Conservation (phyloP, 2,329 filamentous ascomycete genomes). For the Pseudocercospora cruenta region DNA sequence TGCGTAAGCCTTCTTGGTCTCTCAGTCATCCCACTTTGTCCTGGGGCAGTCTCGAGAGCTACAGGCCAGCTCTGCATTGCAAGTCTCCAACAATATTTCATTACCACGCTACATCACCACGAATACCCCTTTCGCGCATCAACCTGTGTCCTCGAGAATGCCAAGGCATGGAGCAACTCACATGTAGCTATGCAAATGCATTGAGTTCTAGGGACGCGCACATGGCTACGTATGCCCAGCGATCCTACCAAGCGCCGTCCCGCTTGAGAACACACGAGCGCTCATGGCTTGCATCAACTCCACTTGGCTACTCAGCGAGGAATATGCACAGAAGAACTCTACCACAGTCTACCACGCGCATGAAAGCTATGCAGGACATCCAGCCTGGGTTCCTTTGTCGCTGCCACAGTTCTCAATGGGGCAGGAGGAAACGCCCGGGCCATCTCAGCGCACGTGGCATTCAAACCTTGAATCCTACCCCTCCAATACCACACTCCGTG, state of each 20-base stretch:
- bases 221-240: constrained; percentile 2
- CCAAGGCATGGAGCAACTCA: neutral
- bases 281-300: constrained; percentile 7
- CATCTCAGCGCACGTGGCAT: neutral
- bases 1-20: too few species aligned
- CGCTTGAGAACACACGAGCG: neutral
- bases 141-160: neutral
- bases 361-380: neutral
- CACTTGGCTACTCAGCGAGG: neutral
- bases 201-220: constrained; percentile 14
- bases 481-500: neutral
- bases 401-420: neutral
- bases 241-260: neutral
- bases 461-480: neutral
- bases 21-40: too few species aligned
- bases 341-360: neutral
- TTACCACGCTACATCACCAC: neutral
- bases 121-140: neutral
- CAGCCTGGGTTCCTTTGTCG: neutral
- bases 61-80: neutral
- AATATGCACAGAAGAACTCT: neutral
- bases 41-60: too few species aligned
- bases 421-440: neutral
- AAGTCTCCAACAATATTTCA: too few species aligned
- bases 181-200: neutral